Conservation (phyloP, 228 moss, liverwort and hornwort species). For the Sphagnum fallax region DNA sequence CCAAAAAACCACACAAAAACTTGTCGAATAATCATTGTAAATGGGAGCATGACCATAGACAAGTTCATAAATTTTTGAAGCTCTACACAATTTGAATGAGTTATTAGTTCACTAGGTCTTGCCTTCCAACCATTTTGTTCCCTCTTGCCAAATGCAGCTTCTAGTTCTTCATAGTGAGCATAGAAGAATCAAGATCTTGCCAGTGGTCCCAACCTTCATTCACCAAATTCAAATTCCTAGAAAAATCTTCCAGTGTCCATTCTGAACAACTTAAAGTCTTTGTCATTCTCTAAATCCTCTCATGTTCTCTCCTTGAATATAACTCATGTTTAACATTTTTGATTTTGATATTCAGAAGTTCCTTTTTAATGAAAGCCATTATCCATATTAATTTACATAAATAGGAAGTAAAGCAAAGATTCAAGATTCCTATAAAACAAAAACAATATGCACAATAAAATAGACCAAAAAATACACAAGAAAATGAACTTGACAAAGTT, state of each 20-base stretch:
- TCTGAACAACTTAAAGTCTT: not conserved
- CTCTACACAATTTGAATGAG: not conserved
- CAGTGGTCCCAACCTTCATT: not conserved
- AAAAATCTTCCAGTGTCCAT: not conserved
- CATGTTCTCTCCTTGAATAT: not conserved
- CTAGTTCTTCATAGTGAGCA: not conserved
- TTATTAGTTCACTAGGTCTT: not conserved
- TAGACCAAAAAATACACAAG: no score
- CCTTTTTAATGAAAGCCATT: not conserved
- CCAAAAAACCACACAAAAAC: no score
- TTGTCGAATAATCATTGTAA: not conserved
- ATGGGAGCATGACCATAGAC: not conserved
- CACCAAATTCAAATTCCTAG: not conserved
- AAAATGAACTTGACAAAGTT: no score
- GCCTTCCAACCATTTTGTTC: not conserved
- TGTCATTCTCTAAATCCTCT: not conserved
- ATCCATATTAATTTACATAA: no score
- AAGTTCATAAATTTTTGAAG: not conserved
- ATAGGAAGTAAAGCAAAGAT: no score
- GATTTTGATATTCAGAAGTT: not conserved
- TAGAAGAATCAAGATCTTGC: not conserved
- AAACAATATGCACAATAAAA: no score
- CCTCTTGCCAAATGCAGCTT: not conserved
- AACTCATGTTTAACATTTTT: not conserved
- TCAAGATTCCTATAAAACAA: no score